A percentile compares a stretch with the other conserved stretches of the same genome.
phyloP scores from a whole-genome alignment of 305 asterid species.

The Solanum hybrid region DNA sequence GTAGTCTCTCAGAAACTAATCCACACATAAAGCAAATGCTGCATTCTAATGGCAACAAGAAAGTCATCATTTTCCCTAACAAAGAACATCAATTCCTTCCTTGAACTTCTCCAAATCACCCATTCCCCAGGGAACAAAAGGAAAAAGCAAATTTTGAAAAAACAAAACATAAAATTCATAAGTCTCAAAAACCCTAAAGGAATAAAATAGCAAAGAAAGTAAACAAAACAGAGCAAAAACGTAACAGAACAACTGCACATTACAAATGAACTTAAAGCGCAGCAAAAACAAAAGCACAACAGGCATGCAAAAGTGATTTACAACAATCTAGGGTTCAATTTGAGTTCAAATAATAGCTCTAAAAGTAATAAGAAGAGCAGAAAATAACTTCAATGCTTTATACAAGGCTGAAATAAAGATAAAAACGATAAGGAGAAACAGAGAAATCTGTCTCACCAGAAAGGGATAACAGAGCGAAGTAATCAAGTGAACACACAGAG shows the following conservation, averaged over 20 bases:
- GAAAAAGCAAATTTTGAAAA: neutral
- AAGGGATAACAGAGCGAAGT: neutral
- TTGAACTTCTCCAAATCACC: neutral
- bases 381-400: neutral
- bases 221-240: neutral
- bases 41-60: neutral
- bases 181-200: neutral
- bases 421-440: neutral
- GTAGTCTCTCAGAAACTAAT: neutral
- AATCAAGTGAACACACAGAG: neutral
- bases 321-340: neutral
- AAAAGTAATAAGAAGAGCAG: too few relatives aligned
- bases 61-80: neutral
- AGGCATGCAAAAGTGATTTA: neutral
- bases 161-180: neutral
- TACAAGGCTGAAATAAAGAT: neutral
- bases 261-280: neutral
- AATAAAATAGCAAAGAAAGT: neutral
- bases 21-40: neutral
- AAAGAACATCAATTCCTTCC: neutral
- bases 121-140: neutral
- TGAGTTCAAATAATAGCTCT: neutral
- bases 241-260: neutral
- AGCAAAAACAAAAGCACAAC: neutral
- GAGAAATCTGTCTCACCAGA: neutral